A percentile compares a stretch with the other conserved stretches of the same genome.
These are phyloP conservation scores for Rhynchosporium agropyri DNA, from an alignment of 2,329 filamentous ascomycete species.

Conservation along the genomic window DNA sequence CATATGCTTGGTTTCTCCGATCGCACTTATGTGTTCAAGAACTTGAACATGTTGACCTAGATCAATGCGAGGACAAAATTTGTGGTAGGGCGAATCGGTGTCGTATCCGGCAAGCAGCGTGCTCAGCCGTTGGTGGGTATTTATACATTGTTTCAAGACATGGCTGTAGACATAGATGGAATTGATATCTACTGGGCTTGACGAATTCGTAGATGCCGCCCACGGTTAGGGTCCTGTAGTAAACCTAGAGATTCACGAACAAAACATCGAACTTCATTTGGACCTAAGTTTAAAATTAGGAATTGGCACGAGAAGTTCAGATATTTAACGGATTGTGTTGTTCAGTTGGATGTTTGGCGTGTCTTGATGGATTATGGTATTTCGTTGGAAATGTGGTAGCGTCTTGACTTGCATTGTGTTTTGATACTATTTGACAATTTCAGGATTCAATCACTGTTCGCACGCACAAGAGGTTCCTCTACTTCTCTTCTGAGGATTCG, in stretches of 20 bases:
- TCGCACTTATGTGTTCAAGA: neutral
- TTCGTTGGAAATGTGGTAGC: too few species aligned
- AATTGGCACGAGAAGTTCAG: neutral
- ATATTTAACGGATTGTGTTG: too few species aligned
- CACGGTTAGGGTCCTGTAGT: conserved; percentile 8
- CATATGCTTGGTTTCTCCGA: neutral
- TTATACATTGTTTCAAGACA: conserved; percentile 1
- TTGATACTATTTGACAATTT: too few species aligned
- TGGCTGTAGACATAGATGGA: conserved; percentile 8
- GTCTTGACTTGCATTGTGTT: too few species aligned
- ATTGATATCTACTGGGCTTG: conserved; percentile 1
- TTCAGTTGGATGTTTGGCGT: too few species aligned
- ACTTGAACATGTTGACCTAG: conserved; percentile 9
- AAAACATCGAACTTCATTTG: conserved; percentile 11
- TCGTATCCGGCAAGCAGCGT: neutral
- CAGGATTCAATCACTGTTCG: too few species aligned
- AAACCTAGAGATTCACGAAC: conserved; percentile 13
- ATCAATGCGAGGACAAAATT: conserved; percentile 8
- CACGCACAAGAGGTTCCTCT: too few species aligned
- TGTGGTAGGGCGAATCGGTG: conserved; percentile 12
- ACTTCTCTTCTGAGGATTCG: too few species aligned
- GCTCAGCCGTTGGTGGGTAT: conserved; percentile 4
- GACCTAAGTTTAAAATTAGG: neutral
- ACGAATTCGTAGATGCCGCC: conserved; percentile 13
- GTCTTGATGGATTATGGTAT: too few species aligned